Percentiles rank a stretch among this genome's conserved stretches.
phyloP scores from a whole-genome alignment of 768 basidiomycete species.

The Phallus indusiatus region DNA sequence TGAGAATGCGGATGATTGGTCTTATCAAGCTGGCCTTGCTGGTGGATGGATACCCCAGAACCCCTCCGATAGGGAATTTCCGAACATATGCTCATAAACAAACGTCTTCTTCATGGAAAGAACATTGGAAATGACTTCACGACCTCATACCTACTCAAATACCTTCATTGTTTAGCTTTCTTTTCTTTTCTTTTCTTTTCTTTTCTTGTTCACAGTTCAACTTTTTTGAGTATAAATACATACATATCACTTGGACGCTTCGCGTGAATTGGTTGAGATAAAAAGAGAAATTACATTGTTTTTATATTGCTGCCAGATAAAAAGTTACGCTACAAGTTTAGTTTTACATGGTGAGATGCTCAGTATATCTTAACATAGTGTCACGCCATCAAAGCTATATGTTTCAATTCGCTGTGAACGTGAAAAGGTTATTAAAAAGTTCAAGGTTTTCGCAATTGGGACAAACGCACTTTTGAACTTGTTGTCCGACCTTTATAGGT shows the following conservation, averaged over 20 bases:
- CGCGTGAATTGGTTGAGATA: too few relatives aligned
- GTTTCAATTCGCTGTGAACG: conserved; percentile 58
- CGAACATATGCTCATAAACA: conserved; percentile 42
- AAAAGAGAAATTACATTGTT: too few relatives aligned
- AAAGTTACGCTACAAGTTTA: too few relatives aligned
- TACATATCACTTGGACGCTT: background rate
- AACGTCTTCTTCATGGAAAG: too few relatives aligned
- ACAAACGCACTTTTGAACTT: conserved; percentile 64
- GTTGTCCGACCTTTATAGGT: conserved; percentile 81
- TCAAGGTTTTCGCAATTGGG: background rate
- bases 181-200: too few relatives aligned
- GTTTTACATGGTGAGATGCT: too few relatives aligned
- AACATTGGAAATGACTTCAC: background rate
- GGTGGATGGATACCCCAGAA: conserved; percentile 78
- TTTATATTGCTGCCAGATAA: too few relatives aligned
- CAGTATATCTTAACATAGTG: too few relatives aligned
- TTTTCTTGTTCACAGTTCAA: too few relatives aligned
- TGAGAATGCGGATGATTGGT: conserved; percentile 81
- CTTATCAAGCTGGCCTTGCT: conserved; percentile 70
- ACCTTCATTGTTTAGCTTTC: too few relatives aligned
- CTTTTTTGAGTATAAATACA: too few relatives aligned
- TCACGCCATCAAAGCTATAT: conserved; percentile 74
- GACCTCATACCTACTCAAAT: background rate
- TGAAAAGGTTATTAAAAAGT: background rate
- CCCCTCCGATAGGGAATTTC: conserved; percentile 44